Conservation (phyloP, 345 rosid species). For the Lumnitzera littorea region DNA sequence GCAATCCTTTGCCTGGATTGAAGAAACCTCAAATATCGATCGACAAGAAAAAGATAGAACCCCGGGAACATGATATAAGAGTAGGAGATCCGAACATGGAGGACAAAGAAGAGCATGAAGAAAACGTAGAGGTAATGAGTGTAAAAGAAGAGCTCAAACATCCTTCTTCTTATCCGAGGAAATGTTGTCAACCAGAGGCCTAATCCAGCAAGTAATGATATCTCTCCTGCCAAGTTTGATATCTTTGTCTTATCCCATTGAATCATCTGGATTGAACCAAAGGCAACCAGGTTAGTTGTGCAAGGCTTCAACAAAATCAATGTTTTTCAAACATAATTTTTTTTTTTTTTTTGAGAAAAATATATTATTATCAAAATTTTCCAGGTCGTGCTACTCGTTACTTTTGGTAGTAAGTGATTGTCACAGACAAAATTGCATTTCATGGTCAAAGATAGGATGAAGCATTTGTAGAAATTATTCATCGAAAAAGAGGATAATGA, state of each 20-base stretch:
- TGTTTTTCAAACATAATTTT: too few species aligned
- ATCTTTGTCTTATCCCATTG: slow-evolving; percentile 31
- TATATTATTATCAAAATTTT: too few species aligned
- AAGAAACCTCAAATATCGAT: slow-evolving; percentile 46
- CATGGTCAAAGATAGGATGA: too few species aligned
- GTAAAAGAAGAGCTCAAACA: slow-evolving; percentile 29
- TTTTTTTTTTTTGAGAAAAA: too few species aligned
- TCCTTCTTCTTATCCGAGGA: slow-evolving; percentile 28
- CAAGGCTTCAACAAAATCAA: too few species aligned
- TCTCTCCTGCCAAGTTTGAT: slow-evolving; percentile 49
- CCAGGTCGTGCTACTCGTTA: too few species aligned
- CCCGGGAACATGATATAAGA: slow-evolving; percentile 46
- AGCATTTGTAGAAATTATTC: too few species aligned
- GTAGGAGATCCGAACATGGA: slow-evolving; percentile 44
- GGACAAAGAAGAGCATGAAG: slow-evolving; percentile 36
- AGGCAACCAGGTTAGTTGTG: too few species aligned
- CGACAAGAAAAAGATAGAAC: slow-evolving; percentile 50
- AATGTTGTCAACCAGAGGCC: slow-evolving; percentile 40
- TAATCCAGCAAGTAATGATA: slow-evolving; percentile 33
- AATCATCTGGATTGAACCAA: slow-evolving; percentile 19
- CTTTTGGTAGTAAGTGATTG: too few species aligned
- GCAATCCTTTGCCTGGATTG: slow-evolving; percentile 37
- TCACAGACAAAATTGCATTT: too few species aligned
- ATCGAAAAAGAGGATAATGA: too few species aligned
- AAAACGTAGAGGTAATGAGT: slow-evolving; percentile 50